phyloP scores from a whole-genome alignment of 2,329 filamentous ascomycete species.

The Aspergillus pseudoterreus region DNA sequence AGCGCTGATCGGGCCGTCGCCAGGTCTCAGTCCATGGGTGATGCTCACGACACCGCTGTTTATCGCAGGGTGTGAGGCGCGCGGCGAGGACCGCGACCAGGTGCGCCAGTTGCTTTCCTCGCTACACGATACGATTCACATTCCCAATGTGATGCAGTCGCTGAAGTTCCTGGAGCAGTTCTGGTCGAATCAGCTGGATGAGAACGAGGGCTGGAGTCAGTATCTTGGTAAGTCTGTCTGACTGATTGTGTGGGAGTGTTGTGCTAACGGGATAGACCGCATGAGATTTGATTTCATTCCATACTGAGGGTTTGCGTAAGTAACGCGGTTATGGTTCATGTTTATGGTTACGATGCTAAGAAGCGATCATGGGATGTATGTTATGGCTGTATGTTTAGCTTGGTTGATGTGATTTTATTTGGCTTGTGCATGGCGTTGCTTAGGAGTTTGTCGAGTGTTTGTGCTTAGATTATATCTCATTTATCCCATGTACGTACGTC shows the following conservation, averaged over 20 bases:
- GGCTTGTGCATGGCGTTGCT: not conserved
- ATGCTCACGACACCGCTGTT: slow-evolving; percentile 43
- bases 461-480: too few relatives aligned
- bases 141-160: slow-evolving; percentile 41
- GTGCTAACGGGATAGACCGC: slow-evolving; percentile 21
- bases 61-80: slow-evolving; percentile 41
- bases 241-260: not conserved
- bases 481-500: too few relatives aligned
- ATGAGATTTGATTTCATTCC: slow-evolving; percentile 27
- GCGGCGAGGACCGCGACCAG: slow-evolving; percentile 32
- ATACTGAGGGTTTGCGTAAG: slow-evolving; percentile 7
- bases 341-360: slow-evolving; percentile 8
- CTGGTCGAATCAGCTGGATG: slow-evolving; percentile 29
- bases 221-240: slow-evolving; percentile 30
- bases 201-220: slow-evolving; percentile 37
- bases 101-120: slow-evolving; percentile 30
- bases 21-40: slow-evolving; percentile 39
- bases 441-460: not conserved
- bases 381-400: not conserved
- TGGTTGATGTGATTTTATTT: not conserved
- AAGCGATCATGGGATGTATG: not conserved
- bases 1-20: slow-evolving; percentile 34
- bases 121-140: slow-evolving; percentile 38
- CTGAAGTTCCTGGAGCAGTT: slow-evolving; percentile 40
- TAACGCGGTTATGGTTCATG: slow-evolving; percentile 1